Conservation (phyloP, 2,329 filamentous ascomycete genomes). For the Colletotrichum sojae region DNA sequence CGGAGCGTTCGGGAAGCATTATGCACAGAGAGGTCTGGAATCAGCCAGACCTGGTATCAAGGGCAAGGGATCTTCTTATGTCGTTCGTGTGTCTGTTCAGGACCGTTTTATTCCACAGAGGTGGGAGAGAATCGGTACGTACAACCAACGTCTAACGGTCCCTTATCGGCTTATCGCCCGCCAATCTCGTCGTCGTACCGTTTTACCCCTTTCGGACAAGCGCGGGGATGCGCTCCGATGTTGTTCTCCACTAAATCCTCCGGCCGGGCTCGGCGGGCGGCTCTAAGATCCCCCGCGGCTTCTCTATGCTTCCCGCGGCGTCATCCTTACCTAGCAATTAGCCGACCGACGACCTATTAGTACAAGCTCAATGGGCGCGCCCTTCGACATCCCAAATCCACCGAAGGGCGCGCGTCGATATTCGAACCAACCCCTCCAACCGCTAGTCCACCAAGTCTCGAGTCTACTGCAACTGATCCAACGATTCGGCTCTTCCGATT, state of each 20-base stretch:
- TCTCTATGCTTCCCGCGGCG: neutral
- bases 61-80: too few species aligned
- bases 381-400: neutral
- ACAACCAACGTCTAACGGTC: too few species aligned
- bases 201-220: constrained; percentile 4
- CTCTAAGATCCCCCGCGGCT: constrained; percentile 10
- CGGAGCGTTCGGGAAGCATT: too few species aligned
- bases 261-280: constrained; percentile 10
- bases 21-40: too few species aligned
- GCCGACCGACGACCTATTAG: too few species aligned
- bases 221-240: constrained; percentile 32
- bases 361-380: too few species aligned
- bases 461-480: neutral
- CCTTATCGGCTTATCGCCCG: neutral
- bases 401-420: neutral
- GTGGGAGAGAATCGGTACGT: too few species aligned
- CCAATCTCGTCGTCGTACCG: neutral
- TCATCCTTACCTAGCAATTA: too few species aligned
- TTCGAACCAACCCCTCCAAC: neutral
- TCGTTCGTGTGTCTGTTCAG: too few species aligned
- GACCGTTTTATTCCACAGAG: too few species aligned
- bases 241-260: constrained; percentile 10
- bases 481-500: neutral
- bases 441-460: neutral
- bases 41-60: too few species aligned